These are phyloP conservation scores for Acmispon strigosus DNA, from an alignment of 306 rosid genomes.

Conservation along the genomic window DNA sequence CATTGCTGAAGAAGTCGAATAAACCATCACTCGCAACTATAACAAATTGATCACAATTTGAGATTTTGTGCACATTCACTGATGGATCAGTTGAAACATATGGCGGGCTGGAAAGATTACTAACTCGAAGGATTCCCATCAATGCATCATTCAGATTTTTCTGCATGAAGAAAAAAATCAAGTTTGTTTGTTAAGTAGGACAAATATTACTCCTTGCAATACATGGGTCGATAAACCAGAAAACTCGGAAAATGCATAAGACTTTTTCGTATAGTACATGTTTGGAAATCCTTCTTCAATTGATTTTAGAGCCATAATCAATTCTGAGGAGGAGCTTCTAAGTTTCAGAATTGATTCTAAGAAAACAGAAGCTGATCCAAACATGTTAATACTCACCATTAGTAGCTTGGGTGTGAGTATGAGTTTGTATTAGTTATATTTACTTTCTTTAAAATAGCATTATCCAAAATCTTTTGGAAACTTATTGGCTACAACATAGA, in stretches of 20 bases:
- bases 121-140: conserved; percentile 95
- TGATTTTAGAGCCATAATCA: too few relatives aligned
- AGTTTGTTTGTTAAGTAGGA: neutral
- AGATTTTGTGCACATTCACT: conserved; percentile 70
- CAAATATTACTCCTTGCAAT: neutral
- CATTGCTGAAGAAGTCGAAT: conserved; percentile 91
- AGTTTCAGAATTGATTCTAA: too few relatives aligned
- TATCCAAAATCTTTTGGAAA: conserved; percentile 10
- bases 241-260: neutral
- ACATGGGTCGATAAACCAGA: neutral
- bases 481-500: neutral
- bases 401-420: too few relatives aligned
- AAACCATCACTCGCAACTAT: conserved; percentile 93
- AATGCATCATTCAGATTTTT: conserved; percentile 83
- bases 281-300: too few relatives aligned
- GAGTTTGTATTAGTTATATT: too few relatives aligned
- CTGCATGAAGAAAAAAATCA: conserved; percentile 36
- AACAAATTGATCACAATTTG: conserved; percentile 69
- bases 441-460: too few relatives aligned
- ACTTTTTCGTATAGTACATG: neutral
- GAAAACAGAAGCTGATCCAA: too few relatives aligned
- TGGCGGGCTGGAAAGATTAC: conserved; percentile 85
- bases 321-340: too few relatives aligned
- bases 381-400: too few relatives aligned
- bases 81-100: conserved; percentile 83